These are phyloP conservation scores for Euphorbia tirucalli DNA, from an alignment of 345 rosid genomes.

Conservation along the genomic window DNA sequence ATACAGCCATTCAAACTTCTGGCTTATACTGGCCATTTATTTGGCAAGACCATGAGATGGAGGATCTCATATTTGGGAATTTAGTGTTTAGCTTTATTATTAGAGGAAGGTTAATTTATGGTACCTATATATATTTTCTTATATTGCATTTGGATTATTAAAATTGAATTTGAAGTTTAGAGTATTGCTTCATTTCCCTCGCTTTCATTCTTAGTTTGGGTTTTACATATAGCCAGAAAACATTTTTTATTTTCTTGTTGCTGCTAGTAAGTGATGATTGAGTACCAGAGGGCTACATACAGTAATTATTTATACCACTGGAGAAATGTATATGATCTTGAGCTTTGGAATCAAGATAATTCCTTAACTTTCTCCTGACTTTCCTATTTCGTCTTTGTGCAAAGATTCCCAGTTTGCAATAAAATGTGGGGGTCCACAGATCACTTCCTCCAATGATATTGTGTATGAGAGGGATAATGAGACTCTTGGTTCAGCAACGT, in stretches of 20 bases:
- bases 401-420: slow-evolving; percentile 55
- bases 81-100: neutral
- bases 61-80: neutral
- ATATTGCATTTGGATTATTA: neutral
- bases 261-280: no score
- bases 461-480: slow-evolving; percentile 47
- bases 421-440: slow-evolving; percentile 66
- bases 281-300: no score
- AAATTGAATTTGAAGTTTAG: neutral
- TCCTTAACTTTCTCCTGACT: neutral
- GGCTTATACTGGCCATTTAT: no score
- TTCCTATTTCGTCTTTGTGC: neutral
- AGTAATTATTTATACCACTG: neutral
- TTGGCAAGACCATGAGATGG: neutral
- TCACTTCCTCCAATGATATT: slow-evolving; percentile 32
- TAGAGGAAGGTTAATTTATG: neutral
- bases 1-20: no score
- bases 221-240: neutral
- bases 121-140: no score
- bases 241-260: no score
- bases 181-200: neutral
- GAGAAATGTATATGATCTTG: neutral
- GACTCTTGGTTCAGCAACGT: slow-evolving; percentile 59
- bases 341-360: neutral
- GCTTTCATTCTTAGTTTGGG: neutral